Evolutionary conservation across 23 red algal species (phyloP), one percentile per base, ranked within the genome.

Genomic region (Agarophyton chilense): DNA sequence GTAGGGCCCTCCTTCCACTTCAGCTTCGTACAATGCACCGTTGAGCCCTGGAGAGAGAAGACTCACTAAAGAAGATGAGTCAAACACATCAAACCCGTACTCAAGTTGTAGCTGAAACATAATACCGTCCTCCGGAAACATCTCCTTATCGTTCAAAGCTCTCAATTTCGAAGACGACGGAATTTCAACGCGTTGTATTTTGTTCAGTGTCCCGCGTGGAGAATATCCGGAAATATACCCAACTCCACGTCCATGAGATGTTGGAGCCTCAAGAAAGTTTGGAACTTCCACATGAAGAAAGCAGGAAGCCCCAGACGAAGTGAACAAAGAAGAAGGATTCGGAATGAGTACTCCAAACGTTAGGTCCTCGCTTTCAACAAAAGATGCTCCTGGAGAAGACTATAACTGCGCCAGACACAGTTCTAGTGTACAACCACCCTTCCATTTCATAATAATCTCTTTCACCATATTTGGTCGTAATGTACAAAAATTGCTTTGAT

Each of bases 1-100:
- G 19, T 54, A 94, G 31, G 92, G 92, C 6, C 92, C 92, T 10
- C 92, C 92, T 49, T 94, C 92, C 10, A 94, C 52, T 28, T 82
- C 81, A 26, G 54, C 60, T 26, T 94, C 81, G 52, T 94, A 94
- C 16, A 94, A 82, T 26, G 63, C 41, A 19, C 72, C 31, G 49
- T 88, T 89, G 16, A 94, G 74, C 21, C 92, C 92, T 36, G 82
- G 76, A 57, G 89, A 94, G 0, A 72, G 13, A 10, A 94, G 40
- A 51, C 54, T 18, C 2, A 94, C 79, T 60, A 6, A 64, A 22
- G 56, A 47, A 29, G 67, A 83, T 2, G 67, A 58, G 13, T 83
- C 80, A 52, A 60, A 73, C 35, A 93, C 71, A 34, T 78, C 79
- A 52, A 93, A 85, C 34, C 25, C 62, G 36, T 93, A 93, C 32